Evolutionary conservation across 768 basidiomycete species (phyloP).

Genomic region (Auricularia sp.): DNA sequence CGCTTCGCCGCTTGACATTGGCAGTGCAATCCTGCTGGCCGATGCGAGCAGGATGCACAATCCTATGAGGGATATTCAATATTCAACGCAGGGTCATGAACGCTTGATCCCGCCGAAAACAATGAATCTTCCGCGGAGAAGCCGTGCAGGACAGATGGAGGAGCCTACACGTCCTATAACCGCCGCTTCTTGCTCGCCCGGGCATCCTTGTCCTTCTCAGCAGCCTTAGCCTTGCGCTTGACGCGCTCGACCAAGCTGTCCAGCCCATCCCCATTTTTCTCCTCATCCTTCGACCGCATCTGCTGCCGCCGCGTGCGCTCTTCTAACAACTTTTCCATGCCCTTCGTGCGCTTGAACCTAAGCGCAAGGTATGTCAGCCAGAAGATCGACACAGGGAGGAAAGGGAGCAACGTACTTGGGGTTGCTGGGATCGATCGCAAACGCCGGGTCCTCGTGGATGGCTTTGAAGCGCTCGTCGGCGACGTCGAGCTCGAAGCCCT

Average conservation of each 20-base stretch:
- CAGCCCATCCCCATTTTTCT: constrained; percentile 29
- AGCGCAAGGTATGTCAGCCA: background rate
- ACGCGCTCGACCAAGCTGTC: constrained; percentile 73
- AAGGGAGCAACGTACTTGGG: constrained; percentile 61
- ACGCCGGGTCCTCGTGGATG: constrained; percentile 80
- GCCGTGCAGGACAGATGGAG: too few relatives aligned
- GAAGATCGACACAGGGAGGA: background rate
- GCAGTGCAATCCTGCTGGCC: too few relatives aligned
- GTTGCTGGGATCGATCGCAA: constrained; percentile 92
- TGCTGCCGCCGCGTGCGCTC: constrained; percentile 62
- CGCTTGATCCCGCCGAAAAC: too few relatives aligned
- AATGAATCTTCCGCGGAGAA: too few relatives aligned
- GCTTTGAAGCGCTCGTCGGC: constrained; percentile 81
- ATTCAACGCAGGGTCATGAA: too few relatives aligned
- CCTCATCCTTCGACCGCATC: constrained; percentile 11
- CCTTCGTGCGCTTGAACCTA: constrained; percentile 89
- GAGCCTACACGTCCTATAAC: too few relatives aligned
- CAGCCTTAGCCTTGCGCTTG: constrained; percentile 57
- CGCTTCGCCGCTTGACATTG: too few relatives aligned
- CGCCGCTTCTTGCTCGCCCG: background rate
- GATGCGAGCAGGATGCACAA: too few relatives aligned
- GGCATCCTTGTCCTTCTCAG: background rate
- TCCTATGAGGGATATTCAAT: too few relatives aligned
- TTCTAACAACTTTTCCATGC: constrained; percentile 76
- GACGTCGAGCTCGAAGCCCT: constrained; percentile 74